Percentiles rank a stretch among this genome's conserved stretches.
Evolutionary conservation across 202 grass and related monocot genomes (phyloP).

Genomic region (Setaria viridis): DNA sequence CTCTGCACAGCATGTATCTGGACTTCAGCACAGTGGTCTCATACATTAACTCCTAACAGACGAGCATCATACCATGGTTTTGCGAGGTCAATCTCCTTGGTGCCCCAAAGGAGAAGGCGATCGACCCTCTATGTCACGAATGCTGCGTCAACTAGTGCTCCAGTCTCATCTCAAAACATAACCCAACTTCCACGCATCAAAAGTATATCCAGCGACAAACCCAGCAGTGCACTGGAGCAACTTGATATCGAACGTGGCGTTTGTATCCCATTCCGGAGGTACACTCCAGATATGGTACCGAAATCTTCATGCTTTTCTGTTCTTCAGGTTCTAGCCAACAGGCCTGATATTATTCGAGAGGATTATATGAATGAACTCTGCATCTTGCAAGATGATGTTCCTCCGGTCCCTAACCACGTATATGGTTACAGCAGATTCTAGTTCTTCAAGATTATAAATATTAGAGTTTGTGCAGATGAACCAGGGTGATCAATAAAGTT

Average conservation of each 20-base stretch:
- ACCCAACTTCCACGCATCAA: conserved; percentile 40
- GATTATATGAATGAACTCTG: conserved; percentile 99
- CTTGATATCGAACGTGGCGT: conserved; percentile 98
- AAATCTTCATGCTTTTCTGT: not conserved
- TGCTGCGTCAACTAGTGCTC: conserved; percentile 52
- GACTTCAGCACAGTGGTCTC: conserved; percentile 39
- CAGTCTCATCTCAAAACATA: conserved; percentile 41
- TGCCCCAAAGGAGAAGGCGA: conserved; percentile 41
- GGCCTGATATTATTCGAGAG: conserved; percentile 97
- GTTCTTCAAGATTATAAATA: conserved; percentile 9
- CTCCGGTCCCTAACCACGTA: conserved; percentile 92
- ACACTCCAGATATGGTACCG: conserved; percentile 76
- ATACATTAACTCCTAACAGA: conserved; percentile 6
- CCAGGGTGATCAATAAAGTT: conserved; percentile 18
- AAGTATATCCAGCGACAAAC: conserved; percentile 42
- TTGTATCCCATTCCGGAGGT: conserved; percentile 89
- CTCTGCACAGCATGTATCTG: conserved; percentile 64
- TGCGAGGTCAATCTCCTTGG: conserved; percentile 30
- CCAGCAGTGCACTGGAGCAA: conserved; percentile 86
- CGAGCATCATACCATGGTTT: not conserved
- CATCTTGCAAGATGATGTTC: conserved; percentile 98
- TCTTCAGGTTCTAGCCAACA: conserved; percentile 90
- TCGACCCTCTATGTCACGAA: conserved; percentile 46
- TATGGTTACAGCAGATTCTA: conserved; percentile 20
- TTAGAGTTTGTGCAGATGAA: conserved; percentile 1